Evolutionary conservation across 2,329 filamentous ascomycete genomes (phyloP), one percentile per base, ranked within the genome.

Genomic region (Alternaria burnsii): DNA sequence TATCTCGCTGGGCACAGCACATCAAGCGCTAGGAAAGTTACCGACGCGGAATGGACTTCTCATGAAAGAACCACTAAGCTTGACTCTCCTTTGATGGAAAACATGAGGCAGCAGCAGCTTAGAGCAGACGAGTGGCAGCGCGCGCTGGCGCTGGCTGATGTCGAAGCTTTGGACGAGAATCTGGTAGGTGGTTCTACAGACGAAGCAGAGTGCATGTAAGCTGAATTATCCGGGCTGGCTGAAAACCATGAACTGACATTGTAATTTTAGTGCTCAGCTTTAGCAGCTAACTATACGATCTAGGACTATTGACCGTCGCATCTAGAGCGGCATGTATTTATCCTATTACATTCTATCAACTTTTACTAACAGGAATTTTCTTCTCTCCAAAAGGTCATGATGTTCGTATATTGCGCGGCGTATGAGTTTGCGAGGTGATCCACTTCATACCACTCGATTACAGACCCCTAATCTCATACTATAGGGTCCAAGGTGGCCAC

Each of bases 1-100:
- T 74, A 68, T 63, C 70, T 66, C 0, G 72, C 74, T 5, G 72
- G 72, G 2, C 44, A 59, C 9, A 76, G 73, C 20, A 67, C 70
- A 22, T 60, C 62, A 8, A 72, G 64, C 50, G 62, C 65, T 8
- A 44, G 32, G 26, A 58, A 61, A 32, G 62, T 76, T 3, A 55
- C 36, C 16, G 20, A 1, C 2, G 50, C 1, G 5, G 52, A 67
- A 44, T 76, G 73, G 74, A 18, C 16, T 9, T 50, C 22, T 14
- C 53, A 63, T 60, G 68, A 63, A 50, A 63, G 12, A 4, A 62
- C 53, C 42, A 62, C 53, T 5, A 58, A 40, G n/a, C 41, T 55
- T 20, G 48, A 62, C 9, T 66, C 65, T n/a, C n/a, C 24, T 1
- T 34, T 74, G 24, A 50, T 38, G 2, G 47, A 47, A 18, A 66